Conservation (phyloP, 2,329 filamentous ascomycete species). For the Cladobotryum protrusum region DNA sequence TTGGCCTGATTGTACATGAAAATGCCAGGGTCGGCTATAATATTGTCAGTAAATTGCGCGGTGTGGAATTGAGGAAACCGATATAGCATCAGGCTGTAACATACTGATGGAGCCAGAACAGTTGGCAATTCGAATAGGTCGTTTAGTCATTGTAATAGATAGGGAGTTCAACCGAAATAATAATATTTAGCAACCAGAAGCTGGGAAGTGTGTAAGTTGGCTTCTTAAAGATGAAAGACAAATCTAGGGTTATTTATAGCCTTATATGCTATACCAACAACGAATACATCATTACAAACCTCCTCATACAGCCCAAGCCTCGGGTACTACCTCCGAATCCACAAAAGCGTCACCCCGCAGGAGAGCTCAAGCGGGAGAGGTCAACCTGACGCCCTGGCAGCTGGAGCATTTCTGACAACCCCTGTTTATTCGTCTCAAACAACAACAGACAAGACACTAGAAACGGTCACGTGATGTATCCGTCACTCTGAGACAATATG, state of each 20-base stretch:
- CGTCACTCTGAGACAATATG: too few species aligned
- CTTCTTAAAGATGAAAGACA: too few species aligned
- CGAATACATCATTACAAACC: neutral
- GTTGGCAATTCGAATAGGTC: constrained; percentile 20
- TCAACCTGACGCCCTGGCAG: too few species aligned
- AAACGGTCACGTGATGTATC: too few species aligned
- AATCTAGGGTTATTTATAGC: too few species aligned
- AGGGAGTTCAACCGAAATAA: too few species aligned
- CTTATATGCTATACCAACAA: too few species aligned
- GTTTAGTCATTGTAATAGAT: neutral
- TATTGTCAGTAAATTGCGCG: neutral
- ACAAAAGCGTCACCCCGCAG: neutral
- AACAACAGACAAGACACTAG: too few species aligned
- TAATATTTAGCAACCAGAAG: too few species aligned
- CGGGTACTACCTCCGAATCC: constrained; percentile 1
- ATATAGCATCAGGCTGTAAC: neutral
- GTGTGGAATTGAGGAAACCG: neutral
- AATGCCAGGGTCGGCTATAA: constrained; percentile 15
- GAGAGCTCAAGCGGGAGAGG: neutral
- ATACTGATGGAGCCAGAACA: constrained; percentile 20
- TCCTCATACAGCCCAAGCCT: neutral
- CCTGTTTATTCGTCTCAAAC: too few species aligned
- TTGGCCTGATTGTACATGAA: constrained; percentile 26
- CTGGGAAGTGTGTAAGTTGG: too few species aligned
- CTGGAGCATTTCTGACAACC: too few species aligned